Evolutionary conservation across 1,139 yeast species (phyloP), one percentile per base, ranked within the genome.

Genomic region (Scheffersomyces stambukii): DNA sequence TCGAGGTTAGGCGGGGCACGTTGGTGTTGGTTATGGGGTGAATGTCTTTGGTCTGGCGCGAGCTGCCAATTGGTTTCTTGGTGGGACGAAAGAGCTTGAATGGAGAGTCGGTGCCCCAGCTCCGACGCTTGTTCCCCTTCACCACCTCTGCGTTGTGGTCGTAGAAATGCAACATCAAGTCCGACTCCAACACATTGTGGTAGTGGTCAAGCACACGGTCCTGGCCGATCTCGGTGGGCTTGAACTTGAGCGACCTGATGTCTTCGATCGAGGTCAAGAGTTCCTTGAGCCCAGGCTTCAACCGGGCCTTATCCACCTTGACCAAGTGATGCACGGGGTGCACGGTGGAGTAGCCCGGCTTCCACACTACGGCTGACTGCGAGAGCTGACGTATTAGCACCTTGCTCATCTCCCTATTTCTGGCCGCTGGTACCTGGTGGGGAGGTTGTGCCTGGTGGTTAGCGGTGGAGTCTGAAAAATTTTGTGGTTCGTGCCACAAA

Each of bases 291-390:
- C 76, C 65, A 29, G 88, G 85, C 41, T 82, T 70, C 48, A 88
- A 63, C 37, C 75, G 75, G 17, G 77, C 62, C 57, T 91, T 91
- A 44, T 74, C 71, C 47, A 84, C 77, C 42, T 75, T 75, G 32
- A 91, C 84, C 38, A 78, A 70, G 57, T 91, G 98, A 55, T 91
- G 98, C 11, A 89, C 95, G 3, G 98, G 97, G 30, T 80, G 74
- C 19, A 84, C 89, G 25, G 85, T 72, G 27, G 93, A 81, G 52
- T 80, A 79, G 2, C 85, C 94, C 6, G 86, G 73, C 47, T 77
- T 83, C 24, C 65, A 49, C 13, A 55, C 48, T 5, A 51, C 50
- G 1, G 59, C 33, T 13, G 70, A 50, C 33, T 58, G 52, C 17
- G 80, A 70, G 47, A 77, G 74, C 27, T 46, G 52, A 57, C 80